These are phyloP conservation scores for Penicillium coffeae DNA, from an alignment of 495 filamentous ascomycete genomes.

Conservation along the genomic window DNA sequence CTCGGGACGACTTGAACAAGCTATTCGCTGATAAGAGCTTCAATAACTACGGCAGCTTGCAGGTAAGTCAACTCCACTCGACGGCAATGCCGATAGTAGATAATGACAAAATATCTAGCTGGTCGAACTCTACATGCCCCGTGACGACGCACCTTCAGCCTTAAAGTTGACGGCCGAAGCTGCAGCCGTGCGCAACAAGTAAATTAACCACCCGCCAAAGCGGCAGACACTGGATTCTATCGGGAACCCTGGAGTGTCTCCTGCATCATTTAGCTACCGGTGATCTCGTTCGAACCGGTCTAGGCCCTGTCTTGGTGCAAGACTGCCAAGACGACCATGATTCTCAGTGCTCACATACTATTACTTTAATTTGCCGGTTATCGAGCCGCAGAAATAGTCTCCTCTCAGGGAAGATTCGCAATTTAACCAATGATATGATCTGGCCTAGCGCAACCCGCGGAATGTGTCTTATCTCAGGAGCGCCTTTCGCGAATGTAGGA, in stretches of 20 bases:
- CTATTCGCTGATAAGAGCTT: constrained; percentile 69
- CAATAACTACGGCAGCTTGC: constrained; percentile 40
- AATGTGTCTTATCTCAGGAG: background rate
- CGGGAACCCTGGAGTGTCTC: too few species aligned
- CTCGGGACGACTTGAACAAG: constrained; percentile 62
- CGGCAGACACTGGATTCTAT: background rate
- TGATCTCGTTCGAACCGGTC: too few species aligned
- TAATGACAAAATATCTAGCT: constrained; percentile 45
- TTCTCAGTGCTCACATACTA: background rate
- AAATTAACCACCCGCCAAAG: constrained; percentile 9
- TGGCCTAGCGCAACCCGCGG: background rate
- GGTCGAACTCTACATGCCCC: constrained; percentile 84
- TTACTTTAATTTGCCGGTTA: background rate
- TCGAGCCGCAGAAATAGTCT: too few species aligned
- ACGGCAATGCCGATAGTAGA: background rate
- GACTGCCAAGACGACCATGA: background rate
- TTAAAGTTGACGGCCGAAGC: constrained; percentile 62
- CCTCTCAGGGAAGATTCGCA: background rate
- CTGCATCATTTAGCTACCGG: too few species aligned
- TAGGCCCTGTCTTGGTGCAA: background rate
- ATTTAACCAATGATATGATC: background rate
- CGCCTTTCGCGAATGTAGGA: background rate
- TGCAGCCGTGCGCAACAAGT: constrained; percentile 66
- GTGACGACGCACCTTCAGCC: constrained; percentile 69
- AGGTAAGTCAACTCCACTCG: constrained; percentile 27